Conservation (phyloP, 345 rosid genomes). For the Citrus maxima region DNA sequence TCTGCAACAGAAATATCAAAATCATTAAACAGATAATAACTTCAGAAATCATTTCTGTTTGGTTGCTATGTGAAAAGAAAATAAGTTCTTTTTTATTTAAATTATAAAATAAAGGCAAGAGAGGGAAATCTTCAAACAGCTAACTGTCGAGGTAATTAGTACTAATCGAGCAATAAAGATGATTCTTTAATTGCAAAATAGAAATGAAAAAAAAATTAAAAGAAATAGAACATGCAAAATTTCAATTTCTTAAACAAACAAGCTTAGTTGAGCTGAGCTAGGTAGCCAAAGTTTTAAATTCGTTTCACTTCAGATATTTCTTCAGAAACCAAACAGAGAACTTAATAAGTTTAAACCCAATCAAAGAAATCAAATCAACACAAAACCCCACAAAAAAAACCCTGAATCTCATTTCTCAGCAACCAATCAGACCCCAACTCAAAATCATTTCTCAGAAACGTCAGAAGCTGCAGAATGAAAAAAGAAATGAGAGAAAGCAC, state of each 20-base stretch:
- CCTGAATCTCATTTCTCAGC: background rate
- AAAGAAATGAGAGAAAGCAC: slow-evolving; percentile 19
- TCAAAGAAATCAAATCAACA: background rate
- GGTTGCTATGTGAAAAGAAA: background rate
- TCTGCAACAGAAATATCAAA: slow-evolving; percentile 8
- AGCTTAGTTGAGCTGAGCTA: background rate
- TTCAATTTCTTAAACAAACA: background rate
- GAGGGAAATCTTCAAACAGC: slow-evolving; percentile 15
- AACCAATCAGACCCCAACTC: background rate
- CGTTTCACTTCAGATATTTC: background rate
- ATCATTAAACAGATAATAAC: background rate
- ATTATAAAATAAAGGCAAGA: background rate
- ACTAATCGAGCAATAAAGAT: background rate
- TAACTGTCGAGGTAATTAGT: background rate
- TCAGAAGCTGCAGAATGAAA: background rate
- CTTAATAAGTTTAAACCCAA: slow-evolving; percentile 6
- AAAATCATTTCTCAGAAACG: background rate
- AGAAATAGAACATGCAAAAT: background rate
- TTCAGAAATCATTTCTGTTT: background rate
- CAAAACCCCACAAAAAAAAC: background rate
- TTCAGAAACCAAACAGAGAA: slow-evolving; percentile 11
- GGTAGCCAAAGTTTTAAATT: slow-evolving; percentile 14
- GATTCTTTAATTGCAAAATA: background rate
- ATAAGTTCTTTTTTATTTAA: no score
- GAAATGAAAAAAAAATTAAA: background rate